Evolutionary conservation across 2,329 filamentous ascomycete genomes (phyloP).

Genomic region (Colletotrichum phormii): DNA sequence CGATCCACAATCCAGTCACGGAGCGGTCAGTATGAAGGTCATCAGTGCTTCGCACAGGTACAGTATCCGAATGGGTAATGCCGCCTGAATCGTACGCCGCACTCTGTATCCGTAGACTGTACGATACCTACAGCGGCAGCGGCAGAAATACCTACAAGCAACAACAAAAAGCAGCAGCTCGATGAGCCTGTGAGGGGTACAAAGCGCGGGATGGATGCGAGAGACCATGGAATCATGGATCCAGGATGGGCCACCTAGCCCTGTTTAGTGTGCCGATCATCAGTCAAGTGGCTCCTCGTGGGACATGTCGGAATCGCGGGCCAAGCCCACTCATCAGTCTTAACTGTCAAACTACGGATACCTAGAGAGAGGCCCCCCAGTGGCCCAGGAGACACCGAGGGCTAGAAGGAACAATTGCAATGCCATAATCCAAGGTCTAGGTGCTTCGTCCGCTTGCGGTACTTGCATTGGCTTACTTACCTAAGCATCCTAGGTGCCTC

Average conservation of each 20-base stretch:
- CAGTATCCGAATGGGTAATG: neutral
- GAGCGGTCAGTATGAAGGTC: neutral
- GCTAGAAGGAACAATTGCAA: neutral
- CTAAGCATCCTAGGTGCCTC: neutral
- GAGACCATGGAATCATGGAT: slow-evolving; percentile 20
- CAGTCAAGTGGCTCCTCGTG: slow-evolving; percentile 9
- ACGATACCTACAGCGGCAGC: too few species aligned
- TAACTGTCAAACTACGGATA: neutral
- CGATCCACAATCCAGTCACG: neutral
- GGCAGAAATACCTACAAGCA: neutral
- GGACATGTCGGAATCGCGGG: slow-evolving; percentile 8
- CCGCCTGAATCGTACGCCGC: neutral
- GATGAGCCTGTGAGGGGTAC: too few species aligned
- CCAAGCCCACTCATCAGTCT: neutral
- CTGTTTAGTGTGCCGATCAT: slow-evolving; percentile 28
- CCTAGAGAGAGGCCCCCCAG: too few species aligned
- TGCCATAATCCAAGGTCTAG: neutral
- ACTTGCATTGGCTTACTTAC: too few species aligned
- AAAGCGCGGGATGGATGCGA: too few species aligned
- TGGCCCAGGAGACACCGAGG: neutral
- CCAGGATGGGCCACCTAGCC: slow-evolving; percentile 21
- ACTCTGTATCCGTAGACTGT: too few species aligned
- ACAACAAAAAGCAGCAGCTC: too few species aligned
- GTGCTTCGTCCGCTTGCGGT: neutral
- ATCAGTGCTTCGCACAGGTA: neutral